Conservation (phyloP, 306 rosid species). For the Heteromeles arbutifolia region DNA sequence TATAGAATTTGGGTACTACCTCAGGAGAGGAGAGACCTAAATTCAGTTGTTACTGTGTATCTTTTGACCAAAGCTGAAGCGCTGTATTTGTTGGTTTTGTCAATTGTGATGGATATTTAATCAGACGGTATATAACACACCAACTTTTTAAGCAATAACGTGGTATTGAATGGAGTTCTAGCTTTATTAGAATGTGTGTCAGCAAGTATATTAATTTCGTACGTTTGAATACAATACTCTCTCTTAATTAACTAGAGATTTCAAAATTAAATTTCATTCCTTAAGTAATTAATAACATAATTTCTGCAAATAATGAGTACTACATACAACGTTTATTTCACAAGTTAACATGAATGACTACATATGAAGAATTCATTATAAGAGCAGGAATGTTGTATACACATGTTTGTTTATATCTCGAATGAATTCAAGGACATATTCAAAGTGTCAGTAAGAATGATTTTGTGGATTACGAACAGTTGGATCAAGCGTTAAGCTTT, state of each 20-base stretch:
- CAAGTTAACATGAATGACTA: background rate
- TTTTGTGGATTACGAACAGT: background rate
- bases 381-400: background rate
- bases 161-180: background rate
- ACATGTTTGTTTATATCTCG: background rate
- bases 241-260: too few species aligned
- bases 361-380: background rate
- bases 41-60: constrained; percentile 8
- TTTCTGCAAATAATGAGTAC: background rate
- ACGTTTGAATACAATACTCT: background rate
- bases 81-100: background rate
- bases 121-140: background rate
- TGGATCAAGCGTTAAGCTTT: background rate
- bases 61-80: background rate
- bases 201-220: too few species aligned
- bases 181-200: too few species aligned
- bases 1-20: constrained; percentile 1
- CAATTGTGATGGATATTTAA: background rate
- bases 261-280: too few species aligned
- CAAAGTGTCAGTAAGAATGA: background rate
- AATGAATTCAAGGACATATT: background rate
- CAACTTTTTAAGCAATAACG: background rate
- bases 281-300: background rate
- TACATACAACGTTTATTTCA: background rate
- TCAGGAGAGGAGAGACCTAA: background rate